These are phyloP conservation scores for Quercus tomentella DNA, from an alignment of 331 rosid species.

Conservation along the genomic window DNA sequence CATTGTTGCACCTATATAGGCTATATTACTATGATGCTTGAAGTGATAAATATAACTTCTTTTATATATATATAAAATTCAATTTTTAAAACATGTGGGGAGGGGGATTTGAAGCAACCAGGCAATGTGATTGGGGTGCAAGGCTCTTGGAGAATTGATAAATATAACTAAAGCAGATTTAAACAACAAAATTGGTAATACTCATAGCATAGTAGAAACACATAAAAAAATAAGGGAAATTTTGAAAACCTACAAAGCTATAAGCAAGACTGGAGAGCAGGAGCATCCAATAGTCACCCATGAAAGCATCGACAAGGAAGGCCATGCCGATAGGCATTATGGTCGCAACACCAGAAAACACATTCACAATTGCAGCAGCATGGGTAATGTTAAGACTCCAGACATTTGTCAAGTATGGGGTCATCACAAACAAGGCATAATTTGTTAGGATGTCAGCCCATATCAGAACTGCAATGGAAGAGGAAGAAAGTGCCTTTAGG, in stretches of 20 bases:
- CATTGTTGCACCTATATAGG: too few species aligned
- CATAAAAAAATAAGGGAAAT: background rate
- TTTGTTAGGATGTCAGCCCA: background rate
- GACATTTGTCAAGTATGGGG: background rate
- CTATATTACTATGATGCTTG: too few species aligned
- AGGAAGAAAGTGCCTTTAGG: background rate
- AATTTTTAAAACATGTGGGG: too few species aligned
- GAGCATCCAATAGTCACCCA: conserved; percentile 15
- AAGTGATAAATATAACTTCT: too few species aligned
- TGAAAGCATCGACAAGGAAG: conserved; percentile 9
- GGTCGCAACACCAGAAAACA: conserved; percentile 1
- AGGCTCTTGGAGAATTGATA: too few species aligned
- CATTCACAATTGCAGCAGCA: conserved; percentile 9
- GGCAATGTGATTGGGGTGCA: too few species aligned
- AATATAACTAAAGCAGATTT: background rate
- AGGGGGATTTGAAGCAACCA: too few species aligned
- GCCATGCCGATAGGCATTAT: conserved; percentile 18
- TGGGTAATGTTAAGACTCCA: conserved; percentile 4
- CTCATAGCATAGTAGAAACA: background rate
- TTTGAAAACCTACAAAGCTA: conserved; percentile 1
- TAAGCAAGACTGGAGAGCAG: conserved; percentile 16
- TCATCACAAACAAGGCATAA: background rate
- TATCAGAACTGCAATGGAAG: background rate
- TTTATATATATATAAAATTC: too few species aligned
- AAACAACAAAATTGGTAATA: background rate